Percentiles rank a stretch among this genome's conserved stretches.
phyloP scores from a whole-genome alignment of 192 early-diverging fungal species.

The Backusella luteola region DNA sequence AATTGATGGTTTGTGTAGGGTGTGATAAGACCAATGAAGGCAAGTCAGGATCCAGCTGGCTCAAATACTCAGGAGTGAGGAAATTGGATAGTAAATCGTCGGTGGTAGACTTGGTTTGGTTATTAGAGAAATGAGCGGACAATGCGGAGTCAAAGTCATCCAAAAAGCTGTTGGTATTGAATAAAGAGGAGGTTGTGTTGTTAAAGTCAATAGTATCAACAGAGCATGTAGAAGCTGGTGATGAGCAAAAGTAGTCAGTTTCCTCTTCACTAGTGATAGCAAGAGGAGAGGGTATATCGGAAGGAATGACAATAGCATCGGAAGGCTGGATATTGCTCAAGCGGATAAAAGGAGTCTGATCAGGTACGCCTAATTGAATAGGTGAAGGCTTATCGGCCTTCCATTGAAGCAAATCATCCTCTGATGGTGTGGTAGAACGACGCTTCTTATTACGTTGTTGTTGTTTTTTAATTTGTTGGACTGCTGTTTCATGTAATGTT shows the following conservation, averaged over 20 bases:
- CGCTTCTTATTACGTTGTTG: slow-evolving; percentile 2
- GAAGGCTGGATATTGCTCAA: neutral
- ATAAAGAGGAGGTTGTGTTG: neutral
- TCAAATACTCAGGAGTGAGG: neutral
- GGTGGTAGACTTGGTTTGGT: neutral
- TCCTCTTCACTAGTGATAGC: neutral
- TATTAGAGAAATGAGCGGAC: slow-evolving; percentile 2
- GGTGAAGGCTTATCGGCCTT: neutral
- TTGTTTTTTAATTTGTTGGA: neutral
- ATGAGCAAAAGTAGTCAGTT: slow-evolving; percentile 15
- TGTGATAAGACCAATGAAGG: neutral
- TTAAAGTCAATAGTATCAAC: slow-evolving; percentile 1
- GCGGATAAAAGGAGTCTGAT: slow-evolving; percentile 3
- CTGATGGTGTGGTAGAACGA: neutral
- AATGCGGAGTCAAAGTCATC: neutral
- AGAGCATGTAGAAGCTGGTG: slow-evolving; percentile 17
- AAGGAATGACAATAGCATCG: slow-evolving; percentile 12
- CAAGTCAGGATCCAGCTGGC: neutral
- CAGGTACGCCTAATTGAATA: slow-evolving; percentile 13
- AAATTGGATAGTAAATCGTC: neutral
- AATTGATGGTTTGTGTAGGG: neutral
- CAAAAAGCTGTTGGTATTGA: neutral
- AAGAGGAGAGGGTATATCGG: slow-evolving; percentile 3
- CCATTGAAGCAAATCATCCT: neutral
- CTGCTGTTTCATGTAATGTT: neutral